Conservation (phyloP, 2,329 filamentous ascomycete species). For the Furcasterigmium sp. region DNA sequence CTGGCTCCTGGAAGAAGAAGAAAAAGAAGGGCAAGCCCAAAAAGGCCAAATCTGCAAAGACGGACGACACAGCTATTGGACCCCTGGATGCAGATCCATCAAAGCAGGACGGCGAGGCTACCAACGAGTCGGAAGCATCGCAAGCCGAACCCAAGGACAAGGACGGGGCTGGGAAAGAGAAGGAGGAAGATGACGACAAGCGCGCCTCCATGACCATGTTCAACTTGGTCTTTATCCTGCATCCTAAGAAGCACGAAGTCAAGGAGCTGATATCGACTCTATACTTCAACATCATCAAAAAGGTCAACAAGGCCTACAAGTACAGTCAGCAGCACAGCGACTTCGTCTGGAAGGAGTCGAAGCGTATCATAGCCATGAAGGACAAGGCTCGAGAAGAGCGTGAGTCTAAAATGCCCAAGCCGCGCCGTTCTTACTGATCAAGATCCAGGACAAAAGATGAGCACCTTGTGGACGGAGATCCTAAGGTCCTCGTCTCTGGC, state of each 20-base stretch:
- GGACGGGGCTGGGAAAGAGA: slow-evolving; percentile 25
- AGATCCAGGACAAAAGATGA: slow-evolving; percentile 51
- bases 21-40: slow-evolving; percentile 36
- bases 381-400: slow-evolving; percentile 72
- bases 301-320: slow-evolving; percentile 86
- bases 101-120: slow-evolving; percentile 18
- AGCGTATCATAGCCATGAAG: slow-evolving; percentile 74
- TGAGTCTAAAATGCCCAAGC: slow-evolving; percentile 23
- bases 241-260: slow-evolving; percentile 72
- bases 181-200: slow-evolving; percentile 54
- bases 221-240: slow-evolving; percentile 88
- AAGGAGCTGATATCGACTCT: slow-evolving; percentile 69
- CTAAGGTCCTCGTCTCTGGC: slow-evolving; percentile 72
- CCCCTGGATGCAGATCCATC: slow-evolving; percentile 14
- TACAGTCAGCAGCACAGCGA: slow-evolving; percentile 86
- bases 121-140: slow-evolving; percentile 21
- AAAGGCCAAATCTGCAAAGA: slow-evolving; percentile 12
- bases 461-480: slow-evolving; percentile 64
- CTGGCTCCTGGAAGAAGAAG: slow-evolving; percentile 70
- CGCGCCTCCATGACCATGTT: slow-evolving; percentile 88
- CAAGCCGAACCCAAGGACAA: slow-evolving; percentile 17
- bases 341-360: slow-evolving; percentile 89
- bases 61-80: slow-evolving; percentile 20
- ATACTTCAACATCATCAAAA: slow-evolving; percentile 85
- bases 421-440: slow-evolving; percentile 12